These are phyloP conservation scores for Pyrus communis DNA, from an alignment of 306 rosid genomes.

Conservation along the genomic window DNA sequence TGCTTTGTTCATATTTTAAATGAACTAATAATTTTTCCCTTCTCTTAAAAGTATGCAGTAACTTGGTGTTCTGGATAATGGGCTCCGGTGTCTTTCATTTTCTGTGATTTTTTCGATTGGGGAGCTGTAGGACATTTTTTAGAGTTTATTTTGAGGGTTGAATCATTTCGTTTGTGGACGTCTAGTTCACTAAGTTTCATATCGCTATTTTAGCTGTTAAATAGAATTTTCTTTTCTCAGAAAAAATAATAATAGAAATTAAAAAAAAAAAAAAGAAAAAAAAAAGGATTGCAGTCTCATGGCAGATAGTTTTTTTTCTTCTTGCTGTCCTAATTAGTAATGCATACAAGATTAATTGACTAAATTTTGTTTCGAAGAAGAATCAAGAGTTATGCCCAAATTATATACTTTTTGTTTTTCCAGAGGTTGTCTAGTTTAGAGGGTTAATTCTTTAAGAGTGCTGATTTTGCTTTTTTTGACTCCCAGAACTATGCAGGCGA, in stretches of 20 bases:
- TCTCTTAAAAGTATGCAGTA: neutral
- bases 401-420: neutral
- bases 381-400: no score
- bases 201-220: no score
- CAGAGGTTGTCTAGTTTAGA: neutral
- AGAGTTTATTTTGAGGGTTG: no score
- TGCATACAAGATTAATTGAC: neutral
- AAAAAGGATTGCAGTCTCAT: neutral
- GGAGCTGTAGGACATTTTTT: no score
- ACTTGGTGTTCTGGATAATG: neutral
- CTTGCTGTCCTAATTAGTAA: neutral
- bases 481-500: constrained; percentile 73
- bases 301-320: neutral
- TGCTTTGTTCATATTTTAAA: neutral
- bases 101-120: no score
- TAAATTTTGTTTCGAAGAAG: neutral
- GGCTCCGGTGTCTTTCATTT: neutral
- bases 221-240: no score
- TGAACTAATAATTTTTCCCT: neutral
- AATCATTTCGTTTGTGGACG: no score
- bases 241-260: no score
- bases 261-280: no score
- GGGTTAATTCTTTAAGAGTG: neutral
- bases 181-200: no score
- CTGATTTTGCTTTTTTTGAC: constrained; percentile 22